A percentile compares a stretch with the other conserved stretches of the same genome.
phyloP scores from a whole-genome alignment of 495 filamentous ascomycete species.

The Penicillium paxilli region DNA sequence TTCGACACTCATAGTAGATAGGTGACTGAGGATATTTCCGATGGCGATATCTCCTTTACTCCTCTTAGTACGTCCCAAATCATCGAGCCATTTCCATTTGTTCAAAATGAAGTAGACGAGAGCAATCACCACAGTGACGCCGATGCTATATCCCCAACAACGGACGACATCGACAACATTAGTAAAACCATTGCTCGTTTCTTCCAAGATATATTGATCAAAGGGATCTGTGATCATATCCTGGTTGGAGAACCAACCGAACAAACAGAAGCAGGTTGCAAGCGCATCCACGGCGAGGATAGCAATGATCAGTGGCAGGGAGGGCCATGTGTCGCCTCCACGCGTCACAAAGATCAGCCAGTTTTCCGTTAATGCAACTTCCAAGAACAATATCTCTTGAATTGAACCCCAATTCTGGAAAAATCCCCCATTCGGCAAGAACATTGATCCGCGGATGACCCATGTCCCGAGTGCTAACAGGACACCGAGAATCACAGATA shows the following conservation, averaged over 20 bases:
- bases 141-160: constrained; percentile 73
- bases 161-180: constrained; percentile 75
- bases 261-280: constrained; percentile 69
- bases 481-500: constrained; percentile 62
- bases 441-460: constrained; percentile 65
- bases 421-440: constrained; percentile 65
- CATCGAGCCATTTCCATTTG: constrained; percentile 62
- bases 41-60: constrained; percentile 67
- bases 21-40: constrained; percentile 72
- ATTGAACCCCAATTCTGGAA: constrained; percentile 68
- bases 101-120: constrained; percentile 74
- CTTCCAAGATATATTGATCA: constrained; percentile 33
- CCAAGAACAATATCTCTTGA: constrained; percentile 70
- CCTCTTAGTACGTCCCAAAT: constrained; percentile 70
- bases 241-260: constrained; percentile 64
- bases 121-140: constrained; percentile 72
- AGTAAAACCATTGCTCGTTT: constrained; percentile 62
- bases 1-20: constrained; percentile 67
- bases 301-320: constrained; percentile 64
- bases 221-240: constrained; percentile 44
- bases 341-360: constrained; percentile 78
- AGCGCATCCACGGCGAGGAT: constrained; percentile 67
- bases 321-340: constrained; percentile 64
- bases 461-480: constrained; percentile 70
- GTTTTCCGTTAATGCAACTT: constrained; percentile 72